Evolutionary conservation across 2,329 filamentous ascomycete species (phyloP).

Genomic region (Xylariaceae sp.): DNA sequence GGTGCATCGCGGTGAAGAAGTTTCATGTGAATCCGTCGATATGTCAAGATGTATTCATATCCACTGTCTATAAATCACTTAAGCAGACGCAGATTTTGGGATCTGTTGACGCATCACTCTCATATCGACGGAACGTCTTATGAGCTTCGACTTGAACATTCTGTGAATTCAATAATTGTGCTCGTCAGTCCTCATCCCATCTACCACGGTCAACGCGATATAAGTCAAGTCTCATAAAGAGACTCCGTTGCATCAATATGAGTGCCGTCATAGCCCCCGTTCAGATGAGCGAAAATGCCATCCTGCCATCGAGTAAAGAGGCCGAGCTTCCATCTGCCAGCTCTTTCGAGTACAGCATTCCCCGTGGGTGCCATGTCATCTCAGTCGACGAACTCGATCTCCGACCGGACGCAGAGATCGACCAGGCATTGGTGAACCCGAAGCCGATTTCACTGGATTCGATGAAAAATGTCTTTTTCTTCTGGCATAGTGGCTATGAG

Average conservation of each 20-base stretch:
- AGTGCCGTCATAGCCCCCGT: conserved; percentile 9
- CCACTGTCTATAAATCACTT: neutral
- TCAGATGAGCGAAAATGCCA: conserved; percentile 7
- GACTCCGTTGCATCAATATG: conserved; percentile 2
- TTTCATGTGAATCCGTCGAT: neutral
- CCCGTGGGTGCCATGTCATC: conserved; percentile 39
- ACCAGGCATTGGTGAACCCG: conserved; percentile 38
- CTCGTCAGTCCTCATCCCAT: no score
- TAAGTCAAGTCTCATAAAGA: no score
- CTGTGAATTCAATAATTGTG: no score
- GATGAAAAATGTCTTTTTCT: conserved; percentile 54
- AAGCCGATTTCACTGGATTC: conserved; percentile 31
- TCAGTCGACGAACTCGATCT: conserved; percentile 39
- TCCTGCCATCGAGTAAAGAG: conserved; percentile 15
- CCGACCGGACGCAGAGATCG: conserved; percentile 42
- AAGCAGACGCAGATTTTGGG: neutral
- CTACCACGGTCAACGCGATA: no score
- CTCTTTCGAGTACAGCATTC: conserved; percentile 30
- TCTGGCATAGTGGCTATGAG: conserved; percentile 49
- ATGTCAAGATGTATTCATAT: neutral
- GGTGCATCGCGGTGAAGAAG: no score
- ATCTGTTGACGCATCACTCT: no score
- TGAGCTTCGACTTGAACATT: no score
- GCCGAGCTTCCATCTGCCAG: conserved; percentile 1
- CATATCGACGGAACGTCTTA: no score